phyloP scores from a whole-genome alignment of 257 asterid species.

The Leonotis leonurus region DNA sequence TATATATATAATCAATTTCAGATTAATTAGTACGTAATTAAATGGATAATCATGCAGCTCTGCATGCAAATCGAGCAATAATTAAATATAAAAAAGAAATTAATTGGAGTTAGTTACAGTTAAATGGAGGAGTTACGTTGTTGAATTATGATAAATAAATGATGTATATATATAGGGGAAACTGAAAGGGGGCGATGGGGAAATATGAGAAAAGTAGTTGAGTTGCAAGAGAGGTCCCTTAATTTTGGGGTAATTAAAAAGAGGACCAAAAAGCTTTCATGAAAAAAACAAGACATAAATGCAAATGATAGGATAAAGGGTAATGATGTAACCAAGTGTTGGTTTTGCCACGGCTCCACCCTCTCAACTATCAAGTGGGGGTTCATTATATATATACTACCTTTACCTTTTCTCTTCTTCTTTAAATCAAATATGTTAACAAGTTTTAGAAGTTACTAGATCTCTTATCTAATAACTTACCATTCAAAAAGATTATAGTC shows the following conservation, averaged over 20 bases:
- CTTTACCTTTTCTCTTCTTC: too few relatives aligned
- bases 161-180: slow-evolving; percentile 22
- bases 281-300: slow-evolving; percentile 21
- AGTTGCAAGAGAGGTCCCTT: slow-evolving; percentile 34
- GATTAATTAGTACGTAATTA: background rate
- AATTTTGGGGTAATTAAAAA: slow-evolving; percentile 4
- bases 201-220: background rate
- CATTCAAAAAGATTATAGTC: too few relatives aligned
- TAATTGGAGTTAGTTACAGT: too few relatives aligned
- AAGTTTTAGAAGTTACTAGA: slow-evolving; percentile 10
- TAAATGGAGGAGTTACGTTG: slow-evolving; percentile 22
- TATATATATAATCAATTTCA: too few relatives aligned
- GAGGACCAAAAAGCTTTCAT: background rate
- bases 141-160: slow-evolving; percentile 13
- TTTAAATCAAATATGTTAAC: too few relatives aligned
- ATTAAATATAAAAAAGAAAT: too few relatives aligned
- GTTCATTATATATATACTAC: too few relatives aligned
- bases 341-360: slow-evolving; percentile 4
- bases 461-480: too few relatives aligned
- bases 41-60: too few relatives aligned
- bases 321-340: slow-evolving; percentile 23
- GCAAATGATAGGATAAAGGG: slow-evolving; percentile 22
- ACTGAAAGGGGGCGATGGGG: slow-evolving; percentile 16
- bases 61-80: too few relatives aligned
- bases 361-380: too few relatives aligned